phyloP scores from a whole-genome alignment of 495 filamentous ascomycete species.

The Cladorrhinum samala region DNA sequence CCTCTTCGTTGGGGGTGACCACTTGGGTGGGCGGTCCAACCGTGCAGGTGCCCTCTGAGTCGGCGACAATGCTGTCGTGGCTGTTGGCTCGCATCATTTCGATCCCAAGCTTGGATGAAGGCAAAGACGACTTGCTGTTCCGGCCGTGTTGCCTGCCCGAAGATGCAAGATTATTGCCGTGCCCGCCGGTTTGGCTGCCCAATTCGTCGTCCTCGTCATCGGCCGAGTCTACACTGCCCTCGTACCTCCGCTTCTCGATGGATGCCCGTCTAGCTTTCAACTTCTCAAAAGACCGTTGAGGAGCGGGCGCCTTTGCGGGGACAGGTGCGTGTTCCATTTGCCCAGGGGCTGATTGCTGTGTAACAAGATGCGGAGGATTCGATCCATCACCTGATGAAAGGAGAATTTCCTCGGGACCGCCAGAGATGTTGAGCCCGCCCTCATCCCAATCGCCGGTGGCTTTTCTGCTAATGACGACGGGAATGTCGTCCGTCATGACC shows the following conservation, averaged over 20 bases:
- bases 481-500: constrained; percentile 69
- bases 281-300: constrained; percentile 70
- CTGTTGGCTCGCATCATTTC: constrained; percentile 97
- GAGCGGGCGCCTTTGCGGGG: constrained; percentile 32
- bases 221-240: constrained; percentile 72
- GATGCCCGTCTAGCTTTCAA: constrained; percentile 70
- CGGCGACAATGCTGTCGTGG: constrained; percentile 66
- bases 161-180: constrained; percentile 39
- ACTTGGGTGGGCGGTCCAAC: constrained; percentile 36
- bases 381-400: constrained; percentile 25
- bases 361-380: constrained; percentile 46
- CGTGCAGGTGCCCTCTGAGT: constrained; percentile 31
- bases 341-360: constrained; percentile 62
- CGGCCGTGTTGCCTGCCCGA: constrained; percentile 34
- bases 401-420: constrained; percentile 34
- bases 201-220: constrained; percentile 93
- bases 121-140: constrained; percentile 31
- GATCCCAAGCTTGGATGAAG: constrained; percentile 74
- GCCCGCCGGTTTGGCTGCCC: constrained; percentile 46
- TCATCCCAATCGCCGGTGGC: constrained; percentile 67
- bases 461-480: constrained; percentile 65
- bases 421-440: constrained; percentile 64
- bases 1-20: constrained; percentile 33
- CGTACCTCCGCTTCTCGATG: constrained; percentile 65
- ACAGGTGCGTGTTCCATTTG: constrained; percentile 50